Base-by-base conservation (phyloP, 2,329 filamentous ascomycete species). In the Verticillium dahliae region DNA sequence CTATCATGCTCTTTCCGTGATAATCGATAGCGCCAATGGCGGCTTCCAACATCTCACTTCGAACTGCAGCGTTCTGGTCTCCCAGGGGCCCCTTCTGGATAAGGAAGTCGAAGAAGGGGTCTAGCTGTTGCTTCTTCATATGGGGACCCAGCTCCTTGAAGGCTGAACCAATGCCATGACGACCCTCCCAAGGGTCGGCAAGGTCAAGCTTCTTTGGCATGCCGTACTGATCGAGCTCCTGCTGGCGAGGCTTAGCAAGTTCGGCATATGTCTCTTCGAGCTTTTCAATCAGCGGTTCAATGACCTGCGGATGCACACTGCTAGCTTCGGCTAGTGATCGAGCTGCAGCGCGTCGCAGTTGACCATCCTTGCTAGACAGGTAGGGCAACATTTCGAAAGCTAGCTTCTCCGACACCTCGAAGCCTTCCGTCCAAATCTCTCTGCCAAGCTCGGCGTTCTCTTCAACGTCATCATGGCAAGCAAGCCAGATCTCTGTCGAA, bases 381-480 rank as follows among this genome's bases (percentile, higher is more conserved):
- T 96, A 98, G 0, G 88, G 86, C 57, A 96, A 77, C 70, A 93
- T 88, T 67, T 82, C 84, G 62, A 81, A 73, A 7, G 90, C 86
- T 9, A 90, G 84, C 6, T 89, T 81, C 22, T 85, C 78, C 1
- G 85, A 83, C 13, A 94, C 77, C 63, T 89, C 78, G 63, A 98
- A 89, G 7, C 86, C 89, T 70, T 97, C 95, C 70, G 96, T 92
- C 95, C 95, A 99, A 39, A 99, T 97, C 13, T 94, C 90, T 59
- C 82, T 84, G 6, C 90, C 94, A 60, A 96, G 80, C 56, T 92
- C 91, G 9, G 83, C 84, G 69, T 98, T 98, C 72, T 98, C 93
- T 54, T 90, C 86, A 22, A 92, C 86, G 68, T 96, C 91, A 66
- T 99, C 95, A 69, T 99, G 93, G 69, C 88, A 94, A 54, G 91